A percentile compares a stretch with the other conserved stretches of the same genome.
These are phyloP conservation scores for Plicaturopsis crispa DNA, from an alignment of 768 basidiomycete species.

Conservation along the genomic window DNA sequence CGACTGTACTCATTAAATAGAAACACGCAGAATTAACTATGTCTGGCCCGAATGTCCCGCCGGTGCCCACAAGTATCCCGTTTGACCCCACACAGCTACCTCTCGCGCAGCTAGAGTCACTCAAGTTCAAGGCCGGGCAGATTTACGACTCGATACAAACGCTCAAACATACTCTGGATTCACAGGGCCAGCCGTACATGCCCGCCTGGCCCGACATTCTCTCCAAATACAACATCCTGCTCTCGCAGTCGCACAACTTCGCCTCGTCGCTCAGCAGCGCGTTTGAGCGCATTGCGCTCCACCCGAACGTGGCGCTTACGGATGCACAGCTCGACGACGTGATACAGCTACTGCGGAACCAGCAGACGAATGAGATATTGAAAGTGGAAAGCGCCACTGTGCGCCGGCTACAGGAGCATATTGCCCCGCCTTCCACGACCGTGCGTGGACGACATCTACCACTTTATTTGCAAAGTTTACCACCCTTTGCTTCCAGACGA, in stretches of 20 bases:
- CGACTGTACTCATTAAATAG: no score
- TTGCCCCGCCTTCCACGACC: slow-evolving; percentile 47
- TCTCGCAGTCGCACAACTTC: slow-evolving; percentile 78
- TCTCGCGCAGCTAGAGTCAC: slow-evolving; percentile 65
- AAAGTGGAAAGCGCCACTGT: slow-evolving; percentile 67
- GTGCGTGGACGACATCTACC: no score
- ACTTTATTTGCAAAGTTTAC: no score
- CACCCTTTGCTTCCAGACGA: no score
- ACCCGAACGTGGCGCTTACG: slow-evolving; percentile 49
- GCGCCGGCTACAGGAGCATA: slow-evolving; percentile 58
- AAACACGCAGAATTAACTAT: no score
- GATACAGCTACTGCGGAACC: slow-evolving; percentile 67
- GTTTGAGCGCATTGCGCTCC: slow-evolving; percentile 61
- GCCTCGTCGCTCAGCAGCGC: slow-evolving; percentile 50
- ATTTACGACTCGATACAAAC: slow-evolving; percentile 71
- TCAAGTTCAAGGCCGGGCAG: slow-evolving; percentile 70
- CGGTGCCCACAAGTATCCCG: no score
- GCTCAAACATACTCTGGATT: slow-evolving; percentile 58
- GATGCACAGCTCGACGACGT: slow-evolving; percentile 71
- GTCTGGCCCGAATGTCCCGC: no score
- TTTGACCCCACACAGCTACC: slow-evolving; percentile 28
- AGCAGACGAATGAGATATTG: slow-evolving; percentile 73
- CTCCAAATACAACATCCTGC: slow-evolving; percentile 77
- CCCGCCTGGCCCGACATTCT: slow-evolving; percentile 82
- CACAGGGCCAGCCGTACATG: slow-evolving; percentile 50